Base-by-base conservation (phyloP, 2,329 filamentous ascomycete species). In the Xylaria sp. region DNA sequence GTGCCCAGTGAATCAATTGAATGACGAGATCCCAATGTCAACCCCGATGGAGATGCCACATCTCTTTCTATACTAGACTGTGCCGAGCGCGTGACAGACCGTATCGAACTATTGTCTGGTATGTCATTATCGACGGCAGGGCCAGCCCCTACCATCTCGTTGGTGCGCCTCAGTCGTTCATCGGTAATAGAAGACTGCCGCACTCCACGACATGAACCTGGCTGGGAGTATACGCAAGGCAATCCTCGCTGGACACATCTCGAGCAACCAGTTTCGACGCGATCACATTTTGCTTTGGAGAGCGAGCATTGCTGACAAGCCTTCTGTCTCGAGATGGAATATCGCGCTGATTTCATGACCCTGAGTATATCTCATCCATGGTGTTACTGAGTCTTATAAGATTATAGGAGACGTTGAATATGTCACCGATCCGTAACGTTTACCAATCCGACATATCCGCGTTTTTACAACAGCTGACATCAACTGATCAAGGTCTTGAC, bases 221-320 rank as follows among this genome's bases (percentile, higher is more conserved):
- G 15, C 15, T 68, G 71, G 33, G 73, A 72, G 69, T 81, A 81
- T 2, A 44, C 69, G 65, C 80, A 82, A 54, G 68, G 38, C 13
- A 81, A 64, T 10, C 73, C 67, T 49, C 78, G 75, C 20, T 65
- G 66, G 13, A 68, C 63, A 49, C 81, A 83, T 23, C 81, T 75
- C 0, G 74, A 71, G 57, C 82, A 83, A 7, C 72, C 40, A 7
- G 66, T 74, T 10, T 68, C 42, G 54, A 73, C 76, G 56, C 80
- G 80, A 71, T 83, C 79, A 68, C 82, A 83, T 75, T 77, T 83
- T 31, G 76, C 77, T 68, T 83, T 83, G 58, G 81, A 78, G 15
- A 64, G 44, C 1, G 78, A 79, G 49, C 82, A 83, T 9, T 74
- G 68, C 13, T 77, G 76, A 63, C 82, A 83, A 44, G 79, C 78